Percentiles rank a stretch among this genome's conserved stretches.
Evolutionary conservation across 2,329 filamentous ascomycete genomes (phyloP).

Genomic region (Epichloe baconii): DNA sequence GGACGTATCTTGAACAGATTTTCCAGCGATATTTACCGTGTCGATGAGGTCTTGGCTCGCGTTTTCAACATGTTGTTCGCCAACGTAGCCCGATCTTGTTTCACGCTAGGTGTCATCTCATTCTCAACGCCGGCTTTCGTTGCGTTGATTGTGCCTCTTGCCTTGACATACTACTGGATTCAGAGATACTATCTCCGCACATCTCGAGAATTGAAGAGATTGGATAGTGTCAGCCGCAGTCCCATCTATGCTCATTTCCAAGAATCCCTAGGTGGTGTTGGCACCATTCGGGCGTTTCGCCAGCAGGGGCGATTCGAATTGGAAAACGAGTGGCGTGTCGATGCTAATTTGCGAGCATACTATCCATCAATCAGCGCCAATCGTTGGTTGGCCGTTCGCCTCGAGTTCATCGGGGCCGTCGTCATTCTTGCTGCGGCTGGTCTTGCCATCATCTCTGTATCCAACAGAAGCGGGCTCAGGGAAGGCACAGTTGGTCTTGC

Average conservation of each 20-base stretch:
- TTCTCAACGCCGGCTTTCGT: slow-evolving; percentile 69
- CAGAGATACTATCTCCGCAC: slow-evolving; percentile 95
- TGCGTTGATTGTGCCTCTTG: slow-evolving; percentile 67
- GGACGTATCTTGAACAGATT: slow-evolving; percentile 96
- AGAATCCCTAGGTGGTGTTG: slow-evolving; percentile 85
- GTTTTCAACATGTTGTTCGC: slow-evolving; percentile 96
- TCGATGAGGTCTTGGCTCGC: slow-evolving; percentile 87
- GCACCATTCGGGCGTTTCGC: slow-evolving; percentile 87
- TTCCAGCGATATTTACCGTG: slow-evolving; percentile 68
- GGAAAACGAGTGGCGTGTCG: slow-evolving; percentile 96
- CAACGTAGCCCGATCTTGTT: slow-evolving; percentile 60
- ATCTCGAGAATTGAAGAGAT: slow-evolving; percentile 86
- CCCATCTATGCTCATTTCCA: slow-evolving; percentile 98
- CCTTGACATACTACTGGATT: slow-evolving; percentile 75
- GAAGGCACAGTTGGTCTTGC: slow-evolving; percentile 76
- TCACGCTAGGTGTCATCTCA: slow-evolving; percentile 80
- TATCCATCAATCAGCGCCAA: slow-evolving; percentile 92
- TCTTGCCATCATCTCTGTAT: slow-evolving; percentile 70
- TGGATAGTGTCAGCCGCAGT: slow-evolving; percentile 90
- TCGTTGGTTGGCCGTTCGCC: slow-evolving; percentile 84
- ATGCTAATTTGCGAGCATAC: slow-evolving; percentile 86
- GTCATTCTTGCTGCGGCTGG: slow-evolving; percentile 83
- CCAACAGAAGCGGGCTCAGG: slow-evolving; percentile 48
- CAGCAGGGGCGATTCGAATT: slow-evolving; percentile 77
- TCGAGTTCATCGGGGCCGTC: slow-evolving; percentile 89